Evolutionary conservation across 768 basidiomycete species (phyloP), one percentile per base, ranked within the genome.

Genomic region (Boletus insuetus): DNA sequence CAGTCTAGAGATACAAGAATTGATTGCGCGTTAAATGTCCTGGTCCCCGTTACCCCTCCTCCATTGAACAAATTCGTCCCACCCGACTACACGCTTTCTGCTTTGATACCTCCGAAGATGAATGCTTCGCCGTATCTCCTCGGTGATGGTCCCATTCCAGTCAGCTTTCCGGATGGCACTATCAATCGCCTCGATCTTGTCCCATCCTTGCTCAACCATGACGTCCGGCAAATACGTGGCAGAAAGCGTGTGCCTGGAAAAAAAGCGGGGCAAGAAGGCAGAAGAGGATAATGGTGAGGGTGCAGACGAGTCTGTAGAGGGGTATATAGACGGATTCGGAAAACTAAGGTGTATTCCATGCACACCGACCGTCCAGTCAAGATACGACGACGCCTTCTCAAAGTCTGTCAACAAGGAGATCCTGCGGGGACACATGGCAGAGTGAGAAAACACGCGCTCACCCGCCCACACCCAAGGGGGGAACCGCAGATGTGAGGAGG

Each of bases 171-270:
- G 82, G 59, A 98, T 93, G 29, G 94, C 93, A 63, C 87, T 93
- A 62, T 95, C 87, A 38, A 99, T 74, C 8, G 96, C 87, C 70
- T 97, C 90, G 54, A 87, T 75, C 79, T 89, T 89, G 58, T 86
- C 83, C 97, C 97, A 99, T 8, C 92, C 94, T 71, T 98, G 96
- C 37, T 93, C 91, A 0, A 87, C 82, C 41, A 91, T 88, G 55
- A 99, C 89, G 51, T 98, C 87, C 6, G 97, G 97, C 12, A 99
- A 80, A 73, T 95, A 99, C 0, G 92, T 94, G 9, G 95, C 94
- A 12, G 85, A 81, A 63, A 95, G 85, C 1, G 79, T 76, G 59
- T 82, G 82, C 66, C 77, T 84, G 58, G 77, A 80, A 35, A 75
- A 76, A 26, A 80, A 66, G 54, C 73, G 80, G 45, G 80, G 85